A percentile compares a stretch with the other conserved stretches of the same genome.
phyloP scores from a whole-genome alignment of 208 protist genomes.

The Trypanosoma conorhini region DNA sequence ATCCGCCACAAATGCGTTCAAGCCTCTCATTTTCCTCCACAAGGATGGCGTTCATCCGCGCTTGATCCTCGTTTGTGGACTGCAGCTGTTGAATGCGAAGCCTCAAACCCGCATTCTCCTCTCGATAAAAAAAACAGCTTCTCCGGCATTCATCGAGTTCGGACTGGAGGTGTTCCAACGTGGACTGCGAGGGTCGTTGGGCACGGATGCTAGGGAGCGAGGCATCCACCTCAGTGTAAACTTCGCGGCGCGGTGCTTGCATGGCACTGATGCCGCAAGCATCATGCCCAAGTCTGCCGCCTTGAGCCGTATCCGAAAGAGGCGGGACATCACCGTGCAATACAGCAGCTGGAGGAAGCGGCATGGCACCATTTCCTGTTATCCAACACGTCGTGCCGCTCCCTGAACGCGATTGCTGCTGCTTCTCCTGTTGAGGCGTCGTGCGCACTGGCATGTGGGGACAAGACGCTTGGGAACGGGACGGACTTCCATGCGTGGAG shows the following conservation, averaged over 20 bases:
- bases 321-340: neutral
- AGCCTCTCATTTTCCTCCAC: neutral
- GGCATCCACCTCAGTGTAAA: neutral
- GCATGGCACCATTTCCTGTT: neutral
- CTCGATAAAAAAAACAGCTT: conserved; percentile 18
- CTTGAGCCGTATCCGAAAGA: neutral
- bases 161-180: conserved; percentile 8
- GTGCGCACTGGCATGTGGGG: neutral
- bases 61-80: neutral
- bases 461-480: neutral
- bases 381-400: neutral
- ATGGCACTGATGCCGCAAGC: neutral
- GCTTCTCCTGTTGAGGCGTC: neutral
- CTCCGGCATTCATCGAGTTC: conserved; percentile 15
- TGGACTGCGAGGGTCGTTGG: neutral
- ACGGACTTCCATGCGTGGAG: neutral
- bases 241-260: neutral
- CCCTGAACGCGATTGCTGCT: neutral
- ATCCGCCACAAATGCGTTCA: neutral
- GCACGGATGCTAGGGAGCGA: neutral
- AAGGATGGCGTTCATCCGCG: conserved; percentile 6
- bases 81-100: conserved; percentile 12
- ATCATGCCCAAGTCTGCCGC: neutral
- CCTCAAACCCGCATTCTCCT: conserved; percentile 19
- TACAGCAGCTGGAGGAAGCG: neutral